A percentile compares a stretch with the other conserved stretches of the same genome.
phyloP scores from a whole-genome alignment of 768 basidiomycete species.

The Macrolepiota fuliginosa region DNA sequence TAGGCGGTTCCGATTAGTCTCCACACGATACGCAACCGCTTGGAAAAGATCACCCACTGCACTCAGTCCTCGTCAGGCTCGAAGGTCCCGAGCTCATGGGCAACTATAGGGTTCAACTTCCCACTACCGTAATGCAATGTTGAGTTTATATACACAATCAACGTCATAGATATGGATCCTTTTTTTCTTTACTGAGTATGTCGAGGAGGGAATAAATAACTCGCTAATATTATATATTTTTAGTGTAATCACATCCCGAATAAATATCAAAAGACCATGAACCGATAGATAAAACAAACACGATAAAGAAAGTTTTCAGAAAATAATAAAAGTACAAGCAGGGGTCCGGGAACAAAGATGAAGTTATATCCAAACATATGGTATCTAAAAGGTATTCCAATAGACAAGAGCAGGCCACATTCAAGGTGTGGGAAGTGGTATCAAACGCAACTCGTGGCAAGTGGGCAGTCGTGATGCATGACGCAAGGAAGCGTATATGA shows the following conservation, averaged over 20 bases:
- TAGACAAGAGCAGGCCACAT: neutral
- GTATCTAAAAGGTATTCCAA: neutral
- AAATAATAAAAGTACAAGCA: neutral
- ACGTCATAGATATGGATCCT: neutral
- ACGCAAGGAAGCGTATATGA: neutral
- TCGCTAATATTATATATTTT: neutral
- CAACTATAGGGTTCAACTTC: conserved; percentile 36
- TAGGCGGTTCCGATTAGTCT: no score
- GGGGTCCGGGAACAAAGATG: neutral
- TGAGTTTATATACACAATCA: no score
- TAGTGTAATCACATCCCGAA: neutral
- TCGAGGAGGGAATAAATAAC: neutral
- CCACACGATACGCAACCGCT: no score
- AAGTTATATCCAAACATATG: neutral
- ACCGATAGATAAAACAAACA: neutral
- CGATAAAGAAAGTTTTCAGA: neutral
- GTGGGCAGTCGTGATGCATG: neutral
- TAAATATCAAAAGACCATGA: neutral
- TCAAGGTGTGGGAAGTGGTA: neutral
- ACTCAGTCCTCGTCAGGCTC: conserved; percentile 37
- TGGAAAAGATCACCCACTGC: conserved; percentile 29
- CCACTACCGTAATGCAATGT: no score
- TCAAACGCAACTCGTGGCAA: neutral
- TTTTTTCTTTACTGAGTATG: neutral
- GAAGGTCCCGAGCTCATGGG: conserved; percentile 27